A percentile compares a stretch with the other conserved stretches of the same genome.
These are phyloP conservation scores for Gossypium lobatum DNA, from an alignment of 441 rosid species.

Conservation along the genomic window DNA sequence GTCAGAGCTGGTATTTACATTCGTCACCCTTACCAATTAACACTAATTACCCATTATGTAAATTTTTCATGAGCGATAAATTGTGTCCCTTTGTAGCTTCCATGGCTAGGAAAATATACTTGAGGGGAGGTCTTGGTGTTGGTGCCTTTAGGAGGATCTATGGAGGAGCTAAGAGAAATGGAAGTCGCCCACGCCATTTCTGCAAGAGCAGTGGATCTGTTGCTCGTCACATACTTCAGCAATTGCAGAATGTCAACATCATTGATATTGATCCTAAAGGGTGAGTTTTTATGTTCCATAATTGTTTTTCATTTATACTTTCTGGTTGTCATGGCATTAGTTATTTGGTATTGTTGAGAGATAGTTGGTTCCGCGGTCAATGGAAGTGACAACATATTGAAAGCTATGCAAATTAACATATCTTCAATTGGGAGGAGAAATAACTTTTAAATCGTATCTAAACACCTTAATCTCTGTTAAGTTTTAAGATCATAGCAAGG, in stretches of 20 bases:
- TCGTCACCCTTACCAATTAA: background rate
- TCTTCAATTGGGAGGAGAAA: background rate
- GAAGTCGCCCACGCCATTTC: background rate
- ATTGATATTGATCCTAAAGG: constrained; percentile 71
- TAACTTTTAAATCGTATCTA: background rate
- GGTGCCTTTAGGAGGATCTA: constrained; percentile 1
- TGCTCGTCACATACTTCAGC: constrained; percentile 87
- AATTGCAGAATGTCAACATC: constrained; percentile 66
- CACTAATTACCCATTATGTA: background rate
- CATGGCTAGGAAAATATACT: constrained; percentile 63
- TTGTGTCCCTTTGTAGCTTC: constrained; percentile 34
- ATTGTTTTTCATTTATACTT: background rate
- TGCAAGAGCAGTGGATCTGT: constrained; percentile 40
- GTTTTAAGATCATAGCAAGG: background rate
- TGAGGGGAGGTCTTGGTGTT: background rate
- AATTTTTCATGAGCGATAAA: background rate
- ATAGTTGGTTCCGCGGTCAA: background rate
- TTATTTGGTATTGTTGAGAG: background rate
- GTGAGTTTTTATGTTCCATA: constrained; percentile 28
- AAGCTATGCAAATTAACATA: background rate
- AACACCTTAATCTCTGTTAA: background rate
- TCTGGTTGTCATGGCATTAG: background rate
- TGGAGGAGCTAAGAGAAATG: background rate
- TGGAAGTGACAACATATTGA: too few species aligned
- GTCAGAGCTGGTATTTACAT: constrained; percentile 84